These are phyloP conservation scores for Madurella mycetomatis DNA, from an alignment of 2,329 filamentous ascomycete genomes.

Conservation along the genomic window DNA sequence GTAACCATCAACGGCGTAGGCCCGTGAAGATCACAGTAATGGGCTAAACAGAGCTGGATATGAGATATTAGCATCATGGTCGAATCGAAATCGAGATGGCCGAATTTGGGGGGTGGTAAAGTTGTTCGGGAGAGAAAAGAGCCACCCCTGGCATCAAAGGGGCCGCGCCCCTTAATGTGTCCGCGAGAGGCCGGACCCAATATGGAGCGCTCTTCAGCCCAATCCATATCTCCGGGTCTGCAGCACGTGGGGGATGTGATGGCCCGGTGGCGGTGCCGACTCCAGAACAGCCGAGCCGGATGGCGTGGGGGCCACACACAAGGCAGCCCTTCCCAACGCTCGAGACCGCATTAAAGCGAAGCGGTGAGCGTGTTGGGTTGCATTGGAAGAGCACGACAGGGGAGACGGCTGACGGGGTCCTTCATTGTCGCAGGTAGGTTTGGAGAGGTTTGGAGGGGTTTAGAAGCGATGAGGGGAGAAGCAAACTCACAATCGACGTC, in stretches of 20 bases:
- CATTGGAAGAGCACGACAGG: constrained; percentile 11
- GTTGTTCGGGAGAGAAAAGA: not conserved
- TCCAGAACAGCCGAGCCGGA: not conserved
- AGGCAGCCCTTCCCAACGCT: constrained; percentile 2
- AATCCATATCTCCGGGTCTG: constrained; percentile 17
- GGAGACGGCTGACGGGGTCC: not conserved
- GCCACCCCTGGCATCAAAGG: not conserved
- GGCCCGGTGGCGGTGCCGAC: too few relatives aligned
- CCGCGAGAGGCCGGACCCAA: not conserved
- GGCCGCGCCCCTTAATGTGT: not conserved
- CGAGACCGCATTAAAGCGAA: constrained; percentile 2
- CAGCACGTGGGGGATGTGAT: constrained; percentile 20
- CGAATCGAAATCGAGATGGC: not conserved
- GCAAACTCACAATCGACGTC: constrained; percentile 29
- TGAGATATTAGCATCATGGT: constrained; percentile 37
- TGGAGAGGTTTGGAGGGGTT: not conserved
- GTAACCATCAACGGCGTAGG: constrained; percentile 67
- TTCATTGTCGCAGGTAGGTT: not conserved
- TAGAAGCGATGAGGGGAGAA: not conserved
- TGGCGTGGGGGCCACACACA: not conserved
- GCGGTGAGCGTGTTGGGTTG: constrained; percentile 19
- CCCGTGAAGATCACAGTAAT: constrained; percentile 67
- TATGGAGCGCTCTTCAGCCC: not conserved
- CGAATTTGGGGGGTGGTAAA: not conserved
- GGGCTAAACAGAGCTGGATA: constrained; percentile 62